phyloP scores from a whole-genome alignment of 2,329 filamentous ascomycete genomes.

The Fusarium incarnatum region DNA sequence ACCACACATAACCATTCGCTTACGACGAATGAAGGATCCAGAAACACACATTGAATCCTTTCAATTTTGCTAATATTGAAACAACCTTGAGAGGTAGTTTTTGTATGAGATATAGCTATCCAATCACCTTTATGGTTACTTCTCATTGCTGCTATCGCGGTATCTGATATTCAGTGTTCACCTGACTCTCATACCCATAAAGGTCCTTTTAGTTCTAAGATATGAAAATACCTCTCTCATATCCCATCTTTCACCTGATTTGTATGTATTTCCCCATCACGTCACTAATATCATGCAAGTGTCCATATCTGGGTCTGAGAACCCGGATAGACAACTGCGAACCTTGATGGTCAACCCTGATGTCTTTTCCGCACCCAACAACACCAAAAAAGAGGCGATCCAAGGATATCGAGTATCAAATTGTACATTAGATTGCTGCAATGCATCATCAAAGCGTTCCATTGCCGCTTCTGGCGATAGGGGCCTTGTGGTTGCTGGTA shows the following conservation, averaged over 20 bases:
- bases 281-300: constrained; percentile 5
- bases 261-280: constrained; percentile 8
- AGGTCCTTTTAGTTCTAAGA: constrained; percentile 1
- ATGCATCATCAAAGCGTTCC: constrained; percentile 16
- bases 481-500: constrained; percentile 4
- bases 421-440: constrained; percentile 6
- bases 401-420: neutral
- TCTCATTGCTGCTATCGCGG: neutral
- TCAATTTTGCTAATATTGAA: neutral
- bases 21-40: neutral
- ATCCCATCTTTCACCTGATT: accelerated
- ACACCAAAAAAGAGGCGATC: constrained; percentile 12
- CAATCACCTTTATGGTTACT: neutral
- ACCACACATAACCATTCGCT: neutral
- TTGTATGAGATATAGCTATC: neutral
- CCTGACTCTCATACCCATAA: neutral
- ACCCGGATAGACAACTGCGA: constrained; percentile 43
- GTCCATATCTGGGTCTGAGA: constrained; percentile 30
- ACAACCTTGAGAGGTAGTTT: neutral
- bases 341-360: constrained; percentile 48
- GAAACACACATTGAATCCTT: neutral
- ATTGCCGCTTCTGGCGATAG: constrained; percentile 13
- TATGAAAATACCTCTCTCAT: constrained; percentile 14
- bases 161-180: neutral
- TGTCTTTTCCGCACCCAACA: constrained; percentile 33